Evolutionary conservation across 2,329 filamentous ascomycete species (phyloP), one percentile per base, ranked within the genome.

Genomic region (Calonectria ilicicola): DNA sequence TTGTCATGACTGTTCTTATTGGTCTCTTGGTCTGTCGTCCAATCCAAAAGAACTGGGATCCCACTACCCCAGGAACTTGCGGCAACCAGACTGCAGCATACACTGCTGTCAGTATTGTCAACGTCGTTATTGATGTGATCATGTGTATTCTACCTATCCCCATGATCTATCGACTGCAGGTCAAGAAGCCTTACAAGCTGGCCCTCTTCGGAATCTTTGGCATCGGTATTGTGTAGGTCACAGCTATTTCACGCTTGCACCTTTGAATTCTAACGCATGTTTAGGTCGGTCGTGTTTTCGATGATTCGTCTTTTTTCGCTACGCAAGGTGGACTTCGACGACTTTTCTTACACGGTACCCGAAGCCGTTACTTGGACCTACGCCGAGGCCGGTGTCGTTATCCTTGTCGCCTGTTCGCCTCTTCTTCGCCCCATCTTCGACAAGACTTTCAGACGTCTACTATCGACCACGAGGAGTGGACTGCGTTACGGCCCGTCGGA

Each of bases 91-190:
- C 82, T 44, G 80, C 81, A 8, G 81, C 81, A 21, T 85, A 83
- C 67, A 83, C 84, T 42, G 83, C 82, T 35, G 83, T 84, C 65
- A 83, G 83, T 21, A 81, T 82, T 4, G 82, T 85, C 73, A 86
- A 85, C 71, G 83, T 85, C 62, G 73, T 83, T 19, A 81, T 83
- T 19, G 85, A 86, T 70, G 72, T 85, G 10, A 74, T 82, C 51
- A 85, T 86, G 69, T 78, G 85, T 58, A 47, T 83, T 23, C 78
- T 86, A 26, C 84, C 85, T 17, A 74, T 86, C 4, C 81, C 81
- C n/a, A 83, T 81, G 56, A 80, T 86, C 15, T 82, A 82, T 75
- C 78, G 76, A 29, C 77, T 86, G 49, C 81, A 85, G 58, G 81
- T 83, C 32, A 81, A 80, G 40, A 77, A 74, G 3, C 75, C 78